A percentile compares a stretch with the other conserved stretches of the same genome.
Conservation (phyloP, 495 filamentous ascomycete species). For the Aspergillus funiculosus region DNA sequence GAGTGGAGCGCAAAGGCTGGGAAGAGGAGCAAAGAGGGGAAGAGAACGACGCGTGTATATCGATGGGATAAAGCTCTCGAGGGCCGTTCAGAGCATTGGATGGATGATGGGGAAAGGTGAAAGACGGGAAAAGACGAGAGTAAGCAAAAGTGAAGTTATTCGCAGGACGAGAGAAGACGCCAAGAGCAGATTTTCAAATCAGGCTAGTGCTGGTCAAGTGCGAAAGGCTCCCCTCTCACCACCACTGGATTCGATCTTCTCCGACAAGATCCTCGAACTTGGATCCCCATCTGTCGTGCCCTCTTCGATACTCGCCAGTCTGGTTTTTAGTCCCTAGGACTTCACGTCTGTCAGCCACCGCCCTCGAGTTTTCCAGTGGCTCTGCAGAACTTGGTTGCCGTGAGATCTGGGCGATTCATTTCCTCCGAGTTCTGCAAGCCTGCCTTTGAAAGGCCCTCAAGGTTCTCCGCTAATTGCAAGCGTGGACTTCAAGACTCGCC, state of each 20-base stretch:
- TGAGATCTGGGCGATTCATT: constrained; percentile 14
- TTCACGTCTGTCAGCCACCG: not conserved
- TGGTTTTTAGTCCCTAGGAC: not conserved
- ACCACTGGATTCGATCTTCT: constrained; percentile 26
- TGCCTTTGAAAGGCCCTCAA: constrained; percentile 21
- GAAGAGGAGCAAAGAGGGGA: not conserved
- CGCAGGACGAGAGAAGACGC: constrained; percentile 7
- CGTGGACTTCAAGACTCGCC: constrained; percentile 12
- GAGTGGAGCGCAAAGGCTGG: constrained; percentile 1
- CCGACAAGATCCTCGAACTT: constrained; percentile 23
- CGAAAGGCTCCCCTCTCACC: constrained; percentile 25
- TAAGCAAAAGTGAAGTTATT: not conserved
- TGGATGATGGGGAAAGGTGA: not conserved
- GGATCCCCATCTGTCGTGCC: constrained; percentile 10
- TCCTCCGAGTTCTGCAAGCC: constrained; percentile 35
- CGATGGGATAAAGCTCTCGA: no score
- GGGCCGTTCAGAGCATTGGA: no score
- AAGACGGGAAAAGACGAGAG: not conserved
- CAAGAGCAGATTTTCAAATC: constrained; percentile 22
- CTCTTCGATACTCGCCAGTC: constrained; percentile 9
- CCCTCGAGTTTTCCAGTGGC: constrained; percentile 7
- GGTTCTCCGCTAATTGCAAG: constrained; percentile 22
- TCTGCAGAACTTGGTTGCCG: constrained; percentile 19
- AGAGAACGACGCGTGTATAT: no score
- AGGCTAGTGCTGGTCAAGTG: constrained; percentile 21